Conservation (phyloP, 2,329 filamentous ascomycete species). For the Aureobasidium mangrovei region DNA sequence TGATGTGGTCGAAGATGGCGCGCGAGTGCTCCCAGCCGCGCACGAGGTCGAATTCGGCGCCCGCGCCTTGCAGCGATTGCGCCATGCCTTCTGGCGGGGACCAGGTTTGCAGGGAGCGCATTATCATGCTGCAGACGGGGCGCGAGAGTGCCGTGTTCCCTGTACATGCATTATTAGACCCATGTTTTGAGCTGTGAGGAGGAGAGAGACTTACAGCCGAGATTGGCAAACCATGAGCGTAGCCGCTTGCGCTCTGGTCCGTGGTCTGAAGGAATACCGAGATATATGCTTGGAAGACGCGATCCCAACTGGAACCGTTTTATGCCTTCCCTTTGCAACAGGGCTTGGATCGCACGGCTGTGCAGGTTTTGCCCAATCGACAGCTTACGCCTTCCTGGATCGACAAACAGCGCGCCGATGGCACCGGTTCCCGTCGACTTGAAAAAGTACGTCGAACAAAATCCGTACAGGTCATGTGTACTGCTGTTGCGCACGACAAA, state of each 20-base stretch:
- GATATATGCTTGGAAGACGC: conserved; percentile 73
- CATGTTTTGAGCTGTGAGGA: neutral
- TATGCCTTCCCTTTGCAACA: conserved; percentile 62
- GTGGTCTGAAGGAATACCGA: conserved; percentile 68
- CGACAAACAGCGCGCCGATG: conserved; percentile 81
- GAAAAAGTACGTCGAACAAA: conserved; percentile 80
- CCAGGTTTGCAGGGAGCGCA: conserved; percentile 66
- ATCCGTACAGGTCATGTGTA: conserved; percentile 83
- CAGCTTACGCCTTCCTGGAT: conserved; percentile 65
- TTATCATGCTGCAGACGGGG: conserved; percentile 61
- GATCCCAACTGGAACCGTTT: conserved; percentile 75
- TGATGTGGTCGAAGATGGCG: conserved; percentile 65
- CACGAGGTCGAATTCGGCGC: conserved; percentile 73
- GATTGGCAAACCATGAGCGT: conserved; percentile 77
- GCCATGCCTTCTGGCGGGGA: conserved; percentile 66
- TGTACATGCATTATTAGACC: neutral
- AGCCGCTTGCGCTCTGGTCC: conserved; percentile 50
- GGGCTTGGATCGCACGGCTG: conserved; percentile 67
- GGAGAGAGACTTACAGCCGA: conserved; percentile 52
- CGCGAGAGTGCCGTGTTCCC: conserved; percentile 58
- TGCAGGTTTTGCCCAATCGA: conserved; percentile 88
- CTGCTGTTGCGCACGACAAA: conserved; percentile 92
- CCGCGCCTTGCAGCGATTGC: conserved; percentile 61
- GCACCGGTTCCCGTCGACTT: conserved; percentile 61
- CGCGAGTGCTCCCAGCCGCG: conserved; percentile 70